Evolutionary conservation across 371 early-diverging fungal genomes (phyloP).

Genomic region (Batkoa obscura): DNA sequence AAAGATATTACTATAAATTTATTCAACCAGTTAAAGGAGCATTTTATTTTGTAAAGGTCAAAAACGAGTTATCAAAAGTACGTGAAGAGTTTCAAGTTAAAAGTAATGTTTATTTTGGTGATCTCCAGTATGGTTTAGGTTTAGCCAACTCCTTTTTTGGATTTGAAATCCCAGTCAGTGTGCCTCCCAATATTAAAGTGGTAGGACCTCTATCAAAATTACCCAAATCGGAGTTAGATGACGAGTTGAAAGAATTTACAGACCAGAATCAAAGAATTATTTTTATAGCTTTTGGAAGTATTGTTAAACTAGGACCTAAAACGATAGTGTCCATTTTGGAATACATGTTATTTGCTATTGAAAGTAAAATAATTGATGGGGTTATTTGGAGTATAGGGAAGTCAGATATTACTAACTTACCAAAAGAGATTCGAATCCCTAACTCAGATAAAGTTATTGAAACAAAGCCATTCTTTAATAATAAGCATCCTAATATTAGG

Average conservation of each 20-base stretch:
- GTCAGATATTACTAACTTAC: not conserved
- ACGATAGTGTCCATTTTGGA: not conserved
- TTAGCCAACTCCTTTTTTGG: conserved; percentile 1
- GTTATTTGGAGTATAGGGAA: conserved; percentile 5
- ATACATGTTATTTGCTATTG: not conserved
- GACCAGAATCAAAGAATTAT: not conserved
- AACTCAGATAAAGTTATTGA: no score
- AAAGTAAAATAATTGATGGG: conserved; percentile 5
- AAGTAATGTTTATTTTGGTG: not conserved
- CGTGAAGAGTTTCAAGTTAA: no score
- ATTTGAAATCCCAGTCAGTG: not conserved
- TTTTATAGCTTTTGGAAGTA: not conserved
- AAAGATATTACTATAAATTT: no score
- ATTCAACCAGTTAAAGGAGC: no score
- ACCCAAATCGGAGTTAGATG: not conserved
- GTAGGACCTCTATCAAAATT: not conserved
- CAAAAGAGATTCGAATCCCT: no score
- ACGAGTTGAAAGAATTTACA: not conserved
- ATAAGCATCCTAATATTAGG: no score
- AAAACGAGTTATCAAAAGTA: no score
- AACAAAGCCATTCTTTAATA: no score
- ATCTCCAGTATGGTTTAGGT: not conserved
- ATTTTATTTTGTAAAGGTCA: no score
- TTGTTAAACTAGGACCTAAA: not conserved
- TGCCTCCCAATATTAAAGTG: not conserved